Evolutionary conservation across 805 yeast genomes (phyloP).

Genomic region (Candida michaelii): DNA sequence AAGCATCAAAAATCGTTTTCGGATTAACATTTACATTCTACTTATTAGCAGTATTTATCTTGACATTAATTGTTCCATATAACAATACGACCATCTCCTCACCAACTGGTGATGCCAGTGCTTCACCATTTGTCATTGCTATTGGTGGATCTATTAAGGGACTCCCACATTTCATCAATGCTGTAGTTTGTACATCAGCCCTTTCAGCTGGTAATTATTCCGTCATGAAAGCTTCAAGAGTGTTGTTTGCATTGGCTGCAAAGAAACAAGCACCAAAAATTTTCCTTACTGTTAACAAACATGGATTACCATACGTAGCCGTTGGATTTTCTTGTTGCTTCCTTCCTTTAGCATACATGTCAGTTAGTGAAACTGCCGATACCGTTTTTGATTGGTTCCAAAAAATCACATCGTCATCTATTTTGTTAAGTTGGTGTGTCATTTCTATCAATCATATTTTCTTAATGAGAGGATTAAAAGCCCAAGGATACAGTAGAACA

Average conservation of each 20-base stretch:
- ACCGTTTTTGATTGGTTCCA: slow-evolving; percentile 71
- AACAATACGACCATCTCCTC: slow-evolving; percentile 25
- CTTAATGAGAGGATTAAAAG: slow-evolving; percentile 43
- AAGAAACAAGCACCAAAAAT: slow-evolving; percentile 39
- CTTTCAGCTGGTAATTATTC: slow-evolving; percentile 37
- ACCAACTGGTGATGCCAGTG: slow-evolving; percentile 28
- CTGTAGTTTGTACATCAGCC: slow-evolving; percentile 39
- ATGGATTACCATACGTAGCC: slow-evolving; percentile 36
- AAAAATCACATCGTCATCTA: slow-evolving; percentile 68
- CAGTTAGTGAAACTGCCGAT: slow-evolving; percentile 53
- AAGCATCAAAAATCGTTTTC: slow-evolving; percentile 30
- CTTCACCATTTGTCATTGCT: slow-evolving; percentile 44
- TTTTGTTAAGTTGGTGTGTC: slow-evolving; percentile 57
- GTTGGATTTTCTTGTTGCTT: slow-evolving; percentile 23
- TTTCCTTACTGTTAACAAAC: slow-evolving; percentile 30
- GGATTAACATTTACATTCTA: slow-evolving; percentile 30
- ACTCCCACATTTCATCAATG: slow-evolving; percentile 38
- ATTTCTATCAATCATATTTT: slow-evolving; percentile 59
- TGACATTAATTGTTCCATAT: slow-evolving; percentile 33
- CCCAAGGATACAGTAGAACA: slow-evolving; percentile 19
- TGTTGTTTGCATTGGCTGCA: slow-evolving; percentile 36
- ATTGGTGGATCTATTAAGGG: slow-evolving; percentile 34
- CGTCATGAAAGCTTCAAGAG: slow-evolving; percentile 30
- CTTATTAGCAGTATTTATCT: slow-evolving; percentile 28
- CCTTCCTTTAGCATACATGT: slow-evolving; percentile 34